Evolutionary conservation across 2,329 filamentous ascomycete species (phyloP).

Genomic region (Gaeumannomyces sp.): DNA sequence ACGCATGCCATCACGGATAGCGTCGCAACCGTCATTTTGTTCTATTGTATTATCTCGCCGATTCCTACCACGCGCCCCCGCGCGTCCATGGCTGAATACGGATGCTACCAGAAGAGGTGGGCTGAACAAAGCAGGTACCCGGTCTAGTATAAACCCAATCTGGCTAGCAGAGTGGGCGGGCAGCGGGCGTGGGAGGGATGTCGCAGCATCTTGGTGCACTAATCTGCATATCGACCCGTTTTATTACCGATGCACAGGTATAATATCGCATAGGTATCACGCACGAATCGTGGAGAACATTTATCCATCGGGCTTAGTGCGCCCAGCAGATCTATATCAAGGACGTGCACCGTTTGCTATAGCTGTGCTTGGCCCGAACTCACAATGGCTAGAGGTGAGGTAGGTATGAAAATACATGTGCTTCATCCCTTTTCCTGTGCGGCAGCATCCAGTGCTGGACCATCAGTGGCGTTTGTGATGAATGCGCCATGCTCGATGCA

Average conservation of each 20-base stretch:
- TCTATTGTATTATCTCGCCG: neutral
- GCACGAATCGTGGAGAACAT: neutral
- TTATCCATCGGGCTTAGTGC: neutral
- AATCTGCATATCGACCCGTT: neutral
- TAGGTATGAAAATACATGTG: no score
- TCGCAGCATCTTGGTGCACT: neutral
- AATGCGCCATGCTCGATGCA: neutral
- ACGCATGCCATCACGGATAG: neutral
- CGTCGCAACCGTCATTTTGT: neutral
- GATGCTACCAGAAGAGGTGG: neutral
- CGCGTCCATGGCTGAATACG: neutral
- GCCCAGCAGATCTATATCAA: neutral
- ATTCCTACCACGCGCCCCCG: neutral
- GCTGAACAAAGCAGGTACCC: neutral
- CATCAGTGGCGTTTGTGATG: neutral
- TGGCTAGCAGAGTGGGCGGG: neutral
- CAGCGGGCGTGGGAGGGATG: neutral
- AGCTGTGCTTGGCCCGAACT: neutral
- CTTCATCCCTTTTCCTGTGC: no score
- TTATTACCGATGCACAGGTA: neutral
- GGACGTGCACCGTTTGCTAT: neutral
- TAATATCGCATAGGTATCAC: slow-evolving; percentile 1
- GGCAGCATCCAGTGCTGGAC: no score
- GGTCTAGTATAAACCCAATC: neutral
- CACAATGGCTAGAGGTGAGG: no score